These are phyloP conservation scores for Clausena lansium DNA, from an alignment of 345 rosid genomes.

Conservation along the genomic window DNA sequence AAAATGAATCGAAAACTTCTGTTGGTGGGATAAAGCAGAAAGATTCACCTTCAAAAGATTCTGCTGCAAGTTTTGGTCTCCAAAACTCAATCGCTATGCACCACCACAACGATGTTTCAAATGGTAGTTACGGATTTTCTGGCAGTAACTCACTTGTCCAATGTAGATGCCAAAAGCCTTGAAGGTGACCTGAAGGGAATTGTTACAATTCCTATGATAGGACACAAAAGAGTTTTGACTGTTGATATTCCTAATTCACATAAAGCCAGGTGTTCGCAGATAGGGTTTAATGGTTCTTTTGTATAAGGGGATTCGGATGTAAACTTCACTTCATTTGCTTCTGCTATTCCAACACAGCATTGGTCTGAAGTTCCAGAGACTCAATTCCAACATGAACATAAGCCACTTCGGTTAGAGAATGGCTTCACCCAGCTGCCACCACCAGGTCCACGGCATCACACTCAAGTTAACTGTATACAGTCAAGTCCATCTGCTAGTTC, in stretches of 20 bases:
- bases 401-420: conserved; percentile 37
- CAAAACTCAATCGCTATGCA: conserved; percentile 42
- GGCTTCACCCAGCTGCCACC: conserved; percentile 45
- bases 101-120: conserved; percentile 33
- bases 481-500: conserved; percentile 26
- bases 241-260: conserved; percentile 37
- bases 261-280: conserved; percentile 33
- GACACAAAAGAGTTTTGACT: conserved; percentile 34
- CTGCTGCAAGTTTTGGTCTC: conserved; percentile 32
- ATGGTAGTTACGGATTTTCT: conserved; percentile 38
- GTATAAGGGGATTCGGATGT: conserved; percentile 29
- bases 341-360: conserved; percentile 32
- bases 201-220: conserved; percentile 39
- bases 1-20: conserved; percentile 45
- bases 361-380: conserved; percentile 59
- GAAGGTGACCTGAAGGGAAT: conserved; percentile 44
- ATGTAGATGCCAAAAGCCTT: conserved; percentile 30
- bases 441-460: conserved; percentile 29
- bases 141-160: conserved; percentile 37
- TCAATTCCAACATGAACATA: conserved; percentile 41
- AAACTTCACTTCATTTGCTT: conserved; percentile 37
- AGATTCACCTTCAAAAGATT: conserved; percentile 52
- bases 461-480: conserved; percentile 21
- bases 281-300: conserved; percentile 42
- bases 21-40: conserved; percentile 51